Base-by-base conservation (phyloP, 2,329 filamentous ascomycete genomes). In the Colletotrichum sp. region DNA sequence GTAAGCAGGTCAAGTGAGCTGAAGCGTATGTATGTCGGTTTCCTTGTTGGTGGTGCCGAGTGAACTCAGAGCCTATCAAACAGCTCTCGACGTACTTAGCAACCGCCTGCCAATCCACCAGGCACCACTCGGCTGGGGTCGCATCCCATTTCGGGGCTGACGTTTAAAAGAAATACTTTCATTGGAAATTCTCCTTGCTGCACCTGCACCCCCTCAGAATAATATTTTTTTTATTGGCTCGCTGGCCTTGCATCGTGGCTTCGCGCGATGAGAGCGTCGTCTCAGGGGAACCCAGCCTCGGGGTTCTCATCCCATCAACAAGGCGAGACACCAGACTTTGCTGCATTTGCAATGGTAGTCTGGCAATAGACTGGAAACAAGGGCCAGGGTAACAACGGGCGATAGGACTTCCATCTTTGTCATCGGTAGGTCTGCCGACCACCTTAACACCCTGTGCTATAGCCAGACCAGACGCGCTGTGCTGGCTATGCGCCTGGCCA, bases 1-100 rank as follows among this genome's bases (percentile, higher is more conserved):
- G 34, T 59, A 73, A 69, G 74, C 77, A 78, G 67, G 74, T 80
- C 79, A 78, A 83, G 81, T 83, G 81, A 83, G 82, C 80, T 76
- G 76, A 74, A 77, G 75, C 79, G 72, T 79, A 81, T 81, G 81
- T 81, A 79, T 52, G 76, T 80, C 72, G 75, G 77, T 64, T 78
- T 76, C 79, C 71, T 49, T 59, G 67, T 78, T 77, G 74, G 57
- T 71, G 66, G 67, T 69, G 34, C 30, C 76, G 60, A 67, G 44
- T 63, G 66, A 67, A 32, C 71, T 77, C 71, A 64, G 72, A 78
- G 77, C 79, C 79, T 78, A 77, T 78, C 75, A 75, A 65, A 69
- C 26, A 18, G 52, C 55, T 32, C 63, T 57, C 60, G 65, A 44
- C 65, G 32, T 67, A 59, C 60, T 44, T 49, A 55, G 64, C 64